Conservation (phyloP, 2,329 filamentous ascomycete genomes). For the Aspergillus neotritici region DNA sequence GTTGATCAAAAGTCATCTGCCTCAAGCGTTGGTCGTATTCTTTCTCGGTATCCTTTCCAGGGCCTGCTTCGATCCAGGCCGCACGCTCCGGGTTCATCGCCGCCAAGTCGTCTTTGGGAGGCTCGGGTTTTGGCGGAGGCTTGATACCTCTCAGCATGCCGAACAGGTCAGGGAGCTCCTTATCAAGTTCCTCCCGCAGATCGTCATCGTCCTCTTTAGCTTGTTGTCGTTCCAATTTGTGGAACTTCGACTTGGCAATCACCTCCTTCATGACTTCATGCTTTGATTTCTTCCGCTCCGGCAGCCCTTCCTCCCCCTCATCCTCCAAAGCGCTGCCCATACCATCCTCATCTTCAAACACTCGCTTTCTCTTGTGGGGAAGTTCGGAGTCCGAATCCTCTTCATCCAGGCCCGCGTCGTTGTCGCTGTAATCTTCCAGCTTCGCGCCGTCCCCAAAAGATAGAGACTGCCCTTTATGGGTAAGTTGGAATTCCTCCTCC, state of each 20-base stretch:
- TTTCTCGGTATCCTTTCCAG: constrained; percentile 67
- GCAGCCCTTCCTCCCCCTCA: constrained; percentile 50
- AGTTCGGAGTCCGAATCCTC: constrained; percentile 56
- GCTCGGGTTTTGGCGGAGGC: constrained; percentile 47
- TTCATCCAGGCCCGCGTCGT: constrained; percentile 57
- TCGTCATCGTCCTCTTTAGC: constrained; percentile 92
- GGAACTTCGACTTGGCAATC: constrained; percentile 90
- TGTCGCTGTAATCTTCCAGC: constrained; percentile 73
- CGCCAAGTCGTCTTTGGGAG: constrained; percentile 38
- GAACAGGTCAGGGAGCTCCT: constrained; percentile 72
- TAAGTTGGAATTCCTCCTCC: constrained; percentile 64
- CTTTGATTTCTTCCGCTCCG: constrained; percentile 86
- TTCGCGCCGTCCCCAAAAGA: constrained; percentile 52
- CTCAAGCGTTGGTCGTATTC: constrained; percentile 82
- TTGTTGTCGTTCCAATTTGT: constrained; percentile 92
- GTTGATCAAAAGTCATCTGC: constrained; percentile 75
- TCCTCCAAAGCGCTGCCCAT: constrained; percentile 40
- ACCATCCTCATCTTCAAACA: constrained; percentile 39
- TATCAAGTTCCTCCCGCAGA: constrained; percentile 74
- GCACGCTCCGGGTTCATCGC: constrained; percentile 60
- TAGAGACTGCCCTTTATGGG: constrained; percentile 75
- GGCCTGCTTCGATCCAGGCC: constrained; percentile 54
- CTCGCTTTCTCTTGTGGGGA: constrained; percentile 46
- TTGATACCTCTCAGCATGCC: constrained; percentile 60
- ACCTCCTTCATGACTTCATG: constrained; percentile 97